Evolutionary conservation across 2,329 filamentous ascomycete genomes (phyloP), one percentile per base, ranked within the genome.

Genomic region (Penicillium digitatum): DNA sequence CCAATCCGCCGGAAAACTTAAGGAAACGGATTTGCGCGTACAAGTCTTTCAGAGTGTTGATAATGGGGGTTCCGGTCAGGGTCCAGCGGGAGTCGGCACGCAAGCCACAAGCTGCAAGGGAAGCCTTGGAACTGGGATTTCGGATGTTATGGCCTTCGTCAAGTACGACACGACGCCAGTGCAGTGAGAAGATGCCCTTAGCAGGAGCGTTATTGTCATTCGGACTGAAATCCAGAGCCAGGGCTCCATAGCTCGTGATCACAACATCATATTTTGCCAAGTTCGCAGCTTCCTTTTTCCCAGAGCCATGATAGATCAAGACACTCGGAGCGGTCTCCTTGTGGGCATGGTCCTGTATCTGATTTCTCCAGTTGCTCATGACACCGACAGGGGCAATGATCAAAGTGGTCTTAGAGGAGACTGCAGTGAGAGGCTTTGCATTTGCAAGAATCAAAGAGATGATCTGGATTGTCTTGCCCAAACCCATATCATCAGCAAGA

Each of bases 401-500:
- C 22, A 96, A 79, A 0, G 90, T 95, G 1, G 86, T 77, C 3
- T 84, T 85, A 2, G 77, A 69, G 0, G 74, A 75, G 6, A 79
- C 79, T 4, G 72, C 64, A 16, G 78, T 77, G 48, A 66, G 70
- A 2, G 72, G 72, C 18, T 68, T 58, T 1, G 71, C 61, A 54
- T 85, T 82, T 2, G 82, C 77, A 60, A 92, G 74, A 52, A 96
- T 87, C 34, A 95, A 75, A 50, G 89, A 88, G 62, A 96, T 93
- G 45, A 91, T 82, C 69, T 95, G 88, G 9, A 96, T 79, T 0
- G 91, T 96, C 76, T 95, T 95, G 24, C 91, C 91, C 5, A 96
- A 75, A 3, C 91, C 91, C 92, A 96, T 96, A 65, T 96, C 91
- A 69, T 96, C 91, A 2, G 90, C 90, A 9, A 96, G 79, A 47